These are phyloP conservation scores for Paramecium caudatum DNA, from an alignment of 73 alveolate genomes.

Conservation along the genomic window DNA sequence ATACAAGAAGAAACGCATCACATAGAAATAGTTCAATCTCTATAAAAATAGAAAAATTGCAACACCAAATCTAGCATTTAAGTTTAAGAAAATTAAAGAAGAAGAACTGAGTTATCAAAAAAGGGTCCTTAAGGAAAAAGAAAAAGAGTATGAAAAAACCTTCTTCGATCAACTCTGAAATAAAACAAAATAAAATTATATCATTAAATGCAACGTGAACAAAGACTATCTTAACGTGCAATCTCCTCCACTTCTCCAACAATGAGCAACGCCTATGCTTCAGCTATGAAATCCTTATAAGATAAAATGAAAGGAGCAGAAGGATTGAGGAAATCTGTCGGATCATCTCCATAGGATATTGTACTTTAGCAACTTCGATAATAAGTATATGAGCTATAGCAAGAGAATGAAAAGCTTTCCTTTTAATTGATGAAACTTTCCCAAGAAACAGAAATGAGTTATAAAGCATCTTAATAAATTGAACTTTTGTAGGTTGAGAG, in stretches of 20 bases:
- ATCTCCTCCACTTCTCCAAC: constrained; percentile 28
- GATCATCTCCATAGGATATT: constrained; percentile 10
- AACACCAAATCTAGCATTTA: constrained; percentile 8
- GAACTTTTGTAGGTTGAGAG: constrained; percentile 31
- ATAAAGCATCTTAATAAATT: constrained; percentile 27
- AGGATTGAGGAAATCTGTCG: background rate
- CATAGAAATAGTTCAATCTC: constrained; percentile 44
- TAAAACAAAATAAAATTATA: constrained; percentile 8
- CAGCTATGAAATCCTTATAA: constrained; percentile 19
- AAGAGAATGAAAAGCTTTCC: background rate
- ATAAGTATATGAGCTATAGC: background rate
- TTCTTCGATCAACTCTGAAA: background rate
- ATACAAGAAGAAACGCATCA: background rate
- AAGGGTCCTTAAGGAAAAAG: background rate
- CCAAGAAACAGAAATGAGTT: constrained; percentile 6
- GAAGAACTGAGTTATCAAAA: background rate
- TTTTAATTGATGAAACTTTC: constrained; percentile 30
- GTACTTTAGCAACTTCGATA: background rate
- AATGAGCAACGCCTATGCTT: constrained; percentile 36
- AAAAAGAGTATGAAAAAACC: background rate
- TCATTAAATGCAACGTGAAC: background rate
- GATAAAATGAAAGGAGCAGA: constrained; percentile 8
- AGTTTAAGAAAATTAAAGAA: background rate
- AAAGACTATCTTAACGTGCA: constrained; percentile 2
- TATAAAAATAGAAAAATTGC: constrained; percentile 35